phyloP scores from a whole-genome alignment of 2,329 filamentous ascomycete genomes.

The Cytospora paraplurivora region DNA sequence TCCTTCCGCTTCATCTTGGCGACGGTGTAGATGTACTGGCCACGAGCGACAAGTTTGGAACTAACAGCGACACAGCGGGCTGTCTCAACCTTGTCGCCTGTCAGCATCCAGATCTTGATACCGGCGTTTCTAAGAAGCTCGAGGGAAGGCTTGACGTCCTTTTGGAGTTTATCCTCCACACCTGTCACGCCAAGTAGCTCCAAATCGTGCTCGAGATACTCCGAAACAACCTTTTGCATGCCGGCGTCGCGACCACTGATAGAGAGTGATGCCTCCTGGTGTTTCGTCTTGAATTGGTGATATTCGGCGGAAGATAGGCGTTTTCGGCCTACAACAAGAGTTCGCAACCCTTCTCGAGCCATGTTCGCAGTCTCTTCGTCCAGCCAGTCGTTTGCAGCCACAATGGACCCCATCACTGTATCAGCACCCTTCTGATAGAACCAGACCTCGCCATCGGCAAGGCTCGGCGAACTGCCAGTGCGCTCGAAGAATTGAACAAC shows the following conservation, averaged over 20 bases:
- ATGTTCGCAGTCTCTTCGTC: constrained; percentile 99
- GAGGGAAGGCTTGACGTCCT: constrained; percentile 91
- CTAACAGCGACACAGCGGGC: constrained; percentile 94
- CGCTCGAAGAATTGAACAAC: constrained; percentile 81
- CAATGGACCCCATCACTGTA: constrained; percentile 96
- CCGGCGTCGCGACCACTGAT: constrained; percentile 78
- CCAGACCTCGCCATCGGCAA: constrained; percentile 79
- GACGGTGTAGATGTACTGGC: constrained; percentile 95
- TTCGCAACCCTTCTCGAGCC: constrained; percentile 93
- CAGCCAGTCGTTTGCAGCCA: constrained; percentile 95
- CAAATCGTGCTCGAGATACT: constrained; percentile 82
- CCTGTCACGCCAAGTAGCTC: constrained; percentile 97
- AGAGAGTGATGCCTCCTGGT: constrained; percentile 78
- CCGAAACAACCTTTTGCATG: constrained; percentile 77
- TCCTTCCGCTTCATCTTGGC: constrained; percentile 82
- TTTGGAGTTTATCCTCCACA: constrained; percentile 95
- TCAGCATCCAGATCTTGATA: constrained; percentile 99
- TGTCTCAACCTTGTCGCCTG: constrained; percentile 97
- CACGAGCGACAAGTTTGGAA: constrained; percentile 88
- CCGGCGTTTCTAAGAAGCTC: constrained; percentile 95
- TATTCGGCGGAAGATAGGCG: constrained; percentile 79
- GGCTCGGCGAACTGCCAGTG: constrained; percentile 49
- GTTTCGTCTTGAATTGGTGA: constrained; percentile 72
- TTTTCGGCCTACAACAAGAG: constrained; percentile 92
- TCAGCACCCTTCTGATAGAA: constrained; percentile 99